phyloP scores from a whole-genome alignment of 1,284 basidiomycete genomes.

The Cutaneotrichosporon spelunceum region DNA sequence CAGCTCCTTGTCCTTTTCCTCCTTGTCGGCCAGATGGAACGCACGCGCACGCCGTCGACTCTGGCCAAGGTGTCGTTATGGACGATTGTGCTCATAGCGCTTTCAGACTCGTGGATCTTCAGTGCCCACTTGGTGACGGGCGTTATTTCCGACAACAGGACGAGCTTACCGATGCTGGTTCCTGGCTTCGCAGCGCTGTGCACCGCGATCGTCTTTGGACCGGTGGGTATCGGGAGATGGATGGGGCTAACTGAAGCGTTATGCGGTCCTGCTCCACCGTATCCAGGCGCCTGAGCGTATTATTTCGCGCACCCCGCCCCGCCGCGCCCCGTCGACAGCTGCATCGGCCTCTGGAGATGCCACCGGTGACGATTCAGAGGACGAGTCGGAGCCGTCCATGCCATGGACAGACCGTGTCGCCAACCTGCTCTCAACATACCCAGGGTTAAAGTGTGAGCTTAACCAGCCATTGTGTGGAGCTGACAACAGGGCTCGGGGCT shows the following conservation, averaged over 20 bases:
- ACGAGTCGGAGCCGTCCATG: slow-evolving; percentile 4
- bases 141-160: slow-evolving; percentile 71
- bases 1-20: slow-evolving; percentile 67
- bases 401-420: slow-evolving; percentile 19
- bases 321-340: neutral
- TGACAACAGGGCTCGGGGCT: slow-evolving; percentile 13
- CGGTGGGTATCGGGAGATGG: slow-evolving; percentile 34
- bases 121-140: slow-evolving; percentile 80
- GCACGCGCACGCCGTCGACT: slow-evolving; percentile 71
- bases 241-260: slow-evolving; percentile 60
- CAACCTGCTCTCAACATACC: slow-evolving; percentile 16
- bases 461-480: neutral
- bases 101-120: slow-evolving; percentile 75
- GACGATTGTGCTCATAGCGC: slow-evolving; percentile 71
- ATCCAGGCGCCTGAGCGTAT: slow-evolving; percentile 74
- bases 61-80: slow-evolving; percentile 74
- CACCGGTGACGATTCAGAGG: neutral
- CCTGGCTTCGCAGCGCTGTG: slow-evolving; percentile 67
- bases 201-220: slow-evolving; percentile 50
- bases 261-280: slow-evolving; percentile 70
- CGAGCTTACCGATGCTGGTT: slow-evolving; percentile 71
- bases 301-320: slow-evolving; percentile 7
- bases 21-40: slow-evolving; percentile 68
- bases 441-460: slow-evolving; percentile 1
- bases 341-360: neutral